A percentile compares a stretch with the other conserved stretches of the same genome.
Conservation (phyloP, 331 rosid species). For the Acacia pycnantha region DNA sequence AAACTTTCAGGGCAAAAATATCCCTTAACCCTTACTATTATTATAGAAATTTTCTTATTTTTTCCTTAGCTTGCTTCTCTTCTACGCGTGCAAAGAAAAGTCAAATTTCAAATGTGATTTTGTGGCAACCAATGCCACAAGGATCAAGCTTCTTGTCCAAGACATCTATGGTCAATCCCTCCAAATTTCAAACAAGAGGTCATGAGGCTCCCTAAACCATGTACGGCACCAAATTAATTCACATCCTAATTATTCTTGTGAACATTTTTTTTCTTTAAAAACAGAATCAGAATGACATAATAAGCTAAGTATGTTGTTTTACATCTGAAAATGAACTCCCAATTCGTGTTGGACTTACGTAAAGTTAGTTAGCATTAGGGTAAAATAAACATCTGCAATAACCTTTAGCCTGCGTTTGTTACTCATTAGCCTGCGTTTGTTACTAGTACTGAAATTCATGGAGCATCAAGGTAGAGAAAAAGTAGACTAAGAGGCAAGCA, state of each 20-base stretch:
- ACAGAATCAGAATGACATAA: not conserved
- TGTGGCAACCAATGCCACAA: not conserved
- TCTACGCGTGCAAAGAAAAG: not conserved
- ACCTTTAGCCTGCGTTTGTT: not conserved
- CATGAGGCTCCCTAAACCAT: not conserved
- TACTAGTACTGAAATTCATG: not conserved
- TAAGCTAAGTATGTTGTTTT: not conserved
- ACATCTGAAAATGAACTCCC: not conserved
- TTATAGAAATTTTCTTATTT: too few species aligned
- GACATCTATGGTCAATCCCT: not conserved
- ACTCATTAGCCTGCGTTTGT: not conserved
- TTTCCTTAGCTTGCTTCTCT: not conserved
- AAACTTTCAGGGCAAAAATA: too few species aligned
- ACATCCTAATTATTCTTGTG: not conserved
- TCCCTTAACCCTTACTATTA: too few species aligned
- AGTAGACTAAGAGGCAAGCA: constrained; percentile 14
- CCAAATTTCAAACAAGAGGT: not conserved
- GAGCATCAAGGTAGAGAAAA: not conserved
- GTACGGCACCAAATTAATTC: not conserved
- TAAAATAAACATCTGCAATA: not conserved
- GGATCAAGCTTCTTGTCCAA: not conserved
- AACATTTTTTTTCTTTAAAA: not conserved
- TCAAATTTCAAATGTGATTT: not conserved
- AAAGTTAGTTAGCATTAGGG: not conserved
- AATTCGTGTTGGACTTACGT: not conserved